Evolutionary conservation across 2,329 filamentous ascomycete species (phyloP), one percentile per base, ranked within the genome.

Genomic region (Herpotrichia juniperi): DNA sequence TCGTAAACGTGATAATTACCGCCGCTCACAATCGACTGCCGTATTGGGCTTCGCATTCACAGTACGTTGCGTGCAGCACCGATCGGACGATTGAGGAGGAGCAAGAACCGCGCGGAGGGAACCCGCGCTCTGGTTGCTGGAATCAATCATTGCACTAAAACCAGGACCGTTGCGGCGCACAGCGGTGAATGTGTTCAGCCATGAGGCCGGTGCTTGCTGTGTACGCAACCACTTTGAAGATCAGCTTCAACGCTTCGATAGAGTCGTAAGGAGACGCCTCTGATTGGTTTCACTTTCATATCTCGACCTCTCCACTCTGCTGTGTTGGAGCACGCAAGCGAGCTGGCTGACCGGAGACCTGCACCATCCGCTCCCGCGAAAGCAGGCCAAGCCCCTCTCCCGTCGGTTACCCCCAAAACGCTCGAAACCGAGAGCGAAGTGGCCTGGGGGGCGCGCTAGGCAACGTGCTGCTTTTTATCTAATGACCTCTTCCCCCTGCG

Each of bases 311-410:
- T n/a, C n/a, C n/a, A n/a, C n/a, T n/a, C n/a, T n/a, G 9, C 37
- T 24, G 3, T 40, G 37, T 19, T 8, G 10, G 22, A 37, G 45
- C 19, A 22, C 8, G 37, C 37, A 35, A 44, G 37, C 47, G 37
- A 22, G 42, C 42, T 47, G 24, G 16, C 11, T 8, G 50, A 48
- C 50, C 57, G 65, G 63, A 56, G 21, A 51, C 43, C 39, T 54
- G 48, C 45, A n/a, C 56, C 32, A 61, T 65, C 63, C 66, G 61
- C 60, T 64, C 59, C 64, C 58, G 54, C 42, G 44, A 47, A 35
- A 37, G 42, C 50, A 50, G 37, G 64, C 63, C 64, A 65, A 65
- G 59, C 52, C 43, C 47, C 32, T 11, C 26, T 42, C 44, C 48
- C 9, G 40, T 34, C 50, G 45, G 56, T 50, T 56, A 48, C 50